phyloP scores from a whole-genome alignment of 2,329 filamentous ascomycete genomes.

The Tolypocladium album region DNA sequence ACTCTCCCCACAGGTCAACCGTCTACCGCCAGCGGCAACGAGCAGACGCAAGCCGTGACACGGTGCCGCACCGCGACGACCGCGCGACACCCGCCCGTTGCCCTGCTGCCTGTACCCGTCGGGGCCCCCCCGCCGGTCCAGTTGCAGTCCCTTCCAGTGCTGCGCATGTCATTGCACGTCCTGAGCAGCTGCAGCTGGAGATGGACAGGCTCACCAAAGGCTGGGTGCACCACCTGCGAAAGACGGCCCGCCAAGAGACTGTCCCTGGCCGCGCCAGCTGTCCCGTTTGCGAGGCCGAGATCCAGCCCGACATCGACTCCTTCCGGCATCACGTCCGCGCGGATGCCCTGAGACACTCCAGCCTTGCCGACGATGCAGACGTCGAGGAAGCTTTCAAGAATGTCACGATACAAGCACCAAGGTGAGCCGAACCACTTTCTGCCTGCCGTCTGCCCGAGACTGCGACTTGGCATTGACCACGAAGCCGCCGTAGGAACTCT shows the following conservation, averaged over 20 bases:
- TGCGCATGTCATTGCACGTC: not conserved
- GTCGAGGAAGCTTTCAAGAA: conserved; percentile 14
- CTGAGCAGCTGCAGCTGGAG: not conserved
- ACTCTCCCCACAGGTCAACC: not conserved
- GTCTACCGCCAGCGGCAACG: not conserved
- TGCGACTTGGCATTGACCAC: not conserved
- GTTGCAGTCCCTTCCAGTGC: not conserved
- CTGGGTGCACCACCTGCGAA: conserved; percentile 14
- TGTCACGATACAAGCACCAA: conserved; percentile 6
- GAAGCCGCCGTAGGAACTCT: not conserved
- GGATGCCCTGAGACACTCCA: conserved; percentile 8
- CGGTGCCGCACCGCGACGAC: not conserved
- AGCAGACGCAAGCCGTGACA: not conserved
- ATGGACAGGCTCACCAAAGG: conserved; percentile 6
- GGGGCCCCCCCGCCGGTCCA: not conserved
- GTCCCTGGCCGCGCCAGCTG: conserved; percentile 8
- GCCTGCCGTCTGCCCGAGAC: not conserved
- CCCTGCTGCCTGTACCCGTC: not conserved
- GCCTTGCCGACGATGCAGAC: conserved; percentile 11
- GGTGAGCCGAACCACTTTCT: conserved; percentile 2
- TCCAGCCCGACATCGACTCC: conserved; percentile 12
- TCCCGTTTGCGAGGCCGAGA: conserved; percentile 12
- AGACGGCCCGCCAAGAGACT: conserved; percentile 10
- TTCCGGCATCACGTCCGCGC: conserved; percentile 15
- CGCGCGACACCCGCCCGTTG: not conserved